A percentile compares a stretch with the other conserved stretches of the same genome.
Conservation (phyloP, 441 rosid genomes). For the Hura crepitans region DNA sequence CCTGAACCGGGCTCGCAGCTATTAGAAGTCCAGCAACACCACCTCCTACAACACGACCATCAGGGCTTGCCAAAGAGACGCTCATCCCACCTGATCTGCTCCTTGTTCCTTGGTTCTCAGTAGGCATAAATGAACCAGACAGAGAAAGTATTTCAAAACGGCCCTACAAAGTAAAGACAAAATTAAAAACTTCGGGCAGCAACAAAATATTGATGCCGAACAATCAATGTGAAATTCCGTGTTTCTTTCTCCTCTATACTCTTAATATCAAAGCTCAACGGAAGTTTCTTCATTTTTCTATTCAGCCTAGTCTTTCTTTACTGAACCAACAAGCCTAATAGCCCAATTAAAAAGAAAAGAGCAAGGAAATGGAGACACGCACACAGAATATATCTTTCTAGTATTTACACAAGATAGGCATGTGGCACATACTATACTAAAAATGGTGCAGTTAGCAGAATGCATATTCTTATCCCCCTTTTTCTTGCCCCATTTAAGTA, state of each 20-base stretch:
- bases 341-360: not conserved
- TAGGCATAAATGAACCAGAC: slow-evolving; percentile 82
- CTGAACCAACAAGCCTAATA: not conserved
- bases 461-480: not conserved
- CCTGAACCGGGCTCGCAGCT: slow-evolving; percentile 91
- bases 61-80: slow-evolving; percentile 84
- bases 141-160: slow-evolving; percentile 87
- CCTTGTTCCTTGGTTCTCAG: slow-evolving; percentile 70
- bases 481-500: not conserved
- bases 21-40: slow-evolving; percentile 84
- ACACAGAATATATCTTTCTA: not conserved
- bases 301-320: not conserved
- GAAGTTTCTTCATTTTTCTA: not conserved
- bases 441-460: not conserved
- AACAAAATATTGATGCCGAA: not conserved
- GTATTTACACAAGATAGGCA: not conserved
- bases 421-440: not conserved
- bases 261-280: not conserved
- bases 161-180: slow-evolving; percentile 45
- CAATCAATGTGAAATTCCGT: not conserved
- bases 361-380: not conserved
- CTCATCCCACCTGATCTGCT: slow-evolving; percentile 95
- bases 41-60: slow-evolving; percentile 94
- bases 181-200: slow-evolving; percentile 2
- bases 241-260: not conserved